Conservation (phyloP, 2,329 filamentous ascomycete genomes). For the Aspergillus caelatus region DNA sequence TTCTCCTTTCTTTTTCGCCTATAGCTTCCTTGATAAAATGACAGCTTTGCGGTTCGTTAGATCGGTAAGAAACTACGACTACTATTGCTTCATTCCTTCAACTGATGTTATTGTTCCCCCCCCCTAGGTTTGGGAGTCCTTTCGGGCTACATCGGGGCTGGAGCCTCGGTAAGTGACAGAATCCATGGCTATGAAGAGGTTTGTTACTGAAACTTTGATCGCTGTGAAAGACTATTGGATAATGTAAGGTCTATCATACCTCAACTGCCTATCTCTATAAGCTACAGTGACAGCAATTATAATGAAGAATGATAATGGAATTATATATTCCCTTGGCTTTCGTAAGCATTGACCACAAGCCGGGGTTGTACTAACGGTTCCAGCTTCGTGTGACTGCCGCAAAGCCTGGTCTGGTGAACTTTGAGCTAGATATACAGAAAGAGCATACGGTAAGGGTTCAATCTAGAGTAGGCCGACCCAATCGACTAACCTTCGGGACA, state of each 20-base stretch:
- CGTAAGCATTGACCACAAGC: slow-evolving; percentile 3
- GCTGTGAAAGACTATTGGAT: slow-evolving; percentile 34
- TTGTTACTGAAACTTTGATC: background rate
- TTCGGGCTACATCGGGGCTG: slow-evolving; percentile 80
- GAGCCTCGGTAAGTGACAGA: slow-evolving; percentile 72
- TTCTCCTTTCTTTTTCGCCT: background rate
- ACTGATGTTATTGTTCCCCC: slow-evolving; percentile 10
- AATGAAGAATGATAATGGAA: background rate
- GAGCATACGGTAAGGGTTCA: slow-evolving; percentile 60
- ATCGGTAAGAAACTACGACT: slow-evolving; percentile 54
- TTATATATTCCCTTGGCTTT: background rate
- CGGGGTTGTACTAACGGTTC: background rate
- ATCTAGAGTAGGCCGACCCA: background rate
- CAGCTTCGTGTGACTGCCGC: slow-evolving; percentile 65
- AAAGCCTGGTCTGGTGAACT: slow-evolving; percentile 63
- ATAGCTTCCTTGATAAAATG: slow-evolving; percentile 38
- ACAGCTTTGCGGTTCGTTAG: slow-evolving; percentile 64
- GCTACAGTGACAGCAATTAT: background rate
- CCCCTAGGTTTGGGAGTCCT: slow-evolving; percentile 77
- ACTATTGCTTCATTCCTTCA: background rate
- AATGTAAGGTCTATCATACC: slow-evolving; percentile 36
- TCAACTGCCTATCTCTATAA: background rate
- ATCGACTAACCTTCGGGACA: slow-evolving; percentile 31
- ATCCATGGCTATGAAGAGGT: background rate
- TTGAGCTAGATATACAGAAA: slow-evolving; percentile 66